These are phyloP conservation scores for Fistulifera pelliculosa DNA, from an alignment of 108 stramenopile genomes.

Conservation along the genomic window DNA sequence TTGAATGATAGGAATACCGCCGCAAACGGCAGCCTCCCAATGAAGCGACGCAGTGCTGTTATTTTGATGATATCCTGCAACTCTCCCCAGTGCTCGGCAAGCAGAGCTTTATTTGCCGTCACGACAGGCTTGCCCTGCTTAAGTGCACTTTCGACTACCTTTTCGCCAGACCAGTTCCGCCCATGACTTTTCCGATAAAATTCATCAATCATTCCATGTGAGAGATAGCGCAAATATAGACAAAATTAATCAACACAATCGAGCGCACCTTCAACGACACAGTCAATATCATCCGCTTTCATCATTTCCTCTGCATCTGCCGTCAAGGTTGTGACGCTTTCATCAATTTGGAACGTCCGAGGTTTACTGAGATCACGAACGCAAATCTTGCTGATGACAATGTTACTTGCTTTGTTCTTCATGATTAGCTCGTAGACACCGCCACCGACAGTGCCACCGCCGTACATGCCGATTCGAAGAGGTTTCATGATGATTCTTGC, in stretches of 20 bases:
- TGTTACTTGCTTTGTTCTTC: slow-evolving; percentile 23
- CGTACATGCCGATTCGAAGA: too few species aligned
- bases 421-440: slow-evolving; percentile 74
- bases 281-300: slow-evolving; percentile 52
- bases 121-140: slow-evolving; percentile 56
- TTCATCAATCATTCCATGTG: too few species aligned
- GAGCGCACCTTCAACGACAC: slow-evolving; percentile 51
- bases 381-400: slow-evolving; percentile 76
- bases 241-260: too few species aligned
- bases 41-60: slow-evolving; percentile 29
- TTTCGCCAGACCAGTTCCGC: slow-evolving; percentile 52
- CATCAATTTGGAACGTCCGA: slow-evolving; percentile 64
- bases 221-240: too few species aligned
- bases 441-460: slow-evolving; percentile 47
- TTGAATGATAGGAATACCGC: slow-evolving; percentile 79
- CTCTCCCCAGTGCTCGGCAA: slow-evolving; percentile 63
- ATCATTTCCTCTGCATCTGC: slow-evolving; percentile 56
- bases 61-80: slow-evolving; percentile 16
- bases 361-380: slow-evolving; percentile 65
- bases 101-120: slow-evolving; percentile 76
- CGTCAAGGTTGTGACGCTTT: slow-evolving; percentile 29
- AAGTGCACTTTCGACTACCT: slow-evolving; percentile 46
- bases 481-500: too few species aligned
- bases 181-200: slow-evolving; percentile 34
- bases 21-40: slow-evolving; percentile 80